A percentile compares a stretch with the other conserved stretches of the same genome.
These are phyloP conservation scores for Lachnellula cervina DNA, from an alignment of 2,329 filamentous ascomycete species.

Conservation along the genomic window DNA sequence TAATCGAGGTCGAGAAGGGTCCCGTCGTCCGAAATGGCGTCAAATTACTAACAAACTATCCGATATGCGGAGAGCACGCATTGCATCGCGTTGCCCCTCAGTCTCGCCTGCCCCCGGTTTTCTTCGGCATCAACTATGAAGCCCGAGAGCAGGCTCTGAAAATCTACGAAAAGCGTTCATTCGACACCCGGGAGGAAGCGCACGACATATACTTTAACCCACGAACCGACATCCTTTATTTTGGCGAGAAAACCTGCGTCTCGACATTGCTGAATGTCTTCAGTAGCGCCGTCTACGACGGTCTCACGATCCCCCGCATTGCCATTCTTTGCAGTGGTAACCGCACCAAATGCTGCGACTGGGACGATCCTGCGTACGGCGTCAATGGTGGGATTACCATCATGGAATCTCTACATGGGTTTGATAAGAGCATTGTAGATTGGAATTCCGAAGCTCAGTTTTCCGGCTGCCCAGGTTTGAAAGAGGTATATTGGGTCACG, in stretches of 20 bases:
- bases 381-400: conserved; percentile 3
- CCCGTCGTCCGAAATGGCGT: background rate
- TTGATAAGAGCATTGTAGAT: background rate
- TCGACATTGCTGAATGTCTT: background rate
- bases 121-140: background rate
- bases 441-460: background rate
- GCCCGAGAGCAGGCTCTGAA: background rate
- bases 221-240: conserved; percentile 4
- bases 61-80: background rate
- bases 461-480: conserved; percentile 1
- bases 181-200: background rate
- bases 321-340: conserved; percentile 1
- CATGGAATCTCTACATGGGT: conserved; percentile 9
- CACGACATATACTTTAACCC: conserved; percentile 7
- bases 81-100: background rate
- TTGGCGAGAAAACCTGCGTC: conserved; percentile 9
- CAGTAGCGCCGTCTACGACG: too few species aligned
- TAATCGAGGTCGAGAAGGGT: conserved; percentile 3
- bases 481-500: conserved; percentile 6
- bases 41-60: background rate
- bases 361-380: background rate
- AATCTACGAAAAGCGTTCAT: background rate
- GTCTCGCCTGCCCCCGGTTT: background rate
- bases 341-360: conserved; percentile 4
- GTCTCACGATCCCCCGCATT: background rate